Evolutionary conservation across 1,284 basidiomycete genomes (phyloP), one percentile per base, ranked within the genome.

Genomic region (Fomitopsis betulina): DNA sequence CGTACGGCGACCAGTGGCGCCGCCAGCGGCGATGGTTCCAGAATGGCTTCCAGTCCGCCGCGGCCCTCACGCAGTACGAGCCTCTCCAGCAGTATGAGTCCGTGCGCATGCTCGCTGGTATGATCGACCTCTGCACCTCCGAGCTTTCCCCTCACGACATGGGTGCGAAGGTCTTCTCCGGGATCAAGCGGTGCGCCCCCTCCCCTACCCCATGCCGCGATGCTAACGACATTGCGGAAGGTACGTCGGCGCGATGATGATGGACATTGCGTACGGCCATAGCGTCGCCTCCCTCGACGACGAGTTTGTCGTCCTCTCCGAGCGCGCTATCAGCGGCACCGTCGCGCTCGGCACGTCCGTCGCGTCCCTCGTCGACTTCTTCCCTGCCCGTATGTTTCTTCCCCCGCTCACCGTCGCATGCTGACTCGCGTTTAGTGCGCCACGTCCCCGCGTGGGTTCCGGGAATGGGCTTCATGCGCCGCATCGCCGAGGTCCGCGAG

Each of bases 191-290:
- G 67, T 65, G 45, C 33, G 9, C 23, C 7, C n/a, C 39, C 19
- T 19, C 21, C 7, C 13, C 15, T 35, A 37, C 37, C 3, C 3
- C 27, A 30, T 30, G 27, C 8, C 27, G 2, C 27, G 27, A 30
- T 30, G 5, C 27, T 30, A 8, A 30, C 27, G 8, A 30, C 27
- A 30, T 3, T 0, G 60, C 57, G 25, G 8, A 56, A 69, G 68
- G 21, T 66, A 64, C 53, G 57, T 64, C 5, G 66, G 80, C 43
- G 73, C 77, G 30, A 78, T 79, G 57, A 77, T 80, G 43, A 67
- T 82, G 59, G 63, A 62, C 21, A 63, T 67, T 17, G 58, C 66
- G 13, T 69, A 68, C 51, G 69, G 63, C 27, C 60, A 67, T 53
- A 62, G 62, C 6, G 64, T 72, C 10, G 57, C 55, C 12, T 65